These are phyloP conservation scores for Lachancea sp. DNA, from an alignment of 805 yeast species.

Conservation along the genomic window DNA sequence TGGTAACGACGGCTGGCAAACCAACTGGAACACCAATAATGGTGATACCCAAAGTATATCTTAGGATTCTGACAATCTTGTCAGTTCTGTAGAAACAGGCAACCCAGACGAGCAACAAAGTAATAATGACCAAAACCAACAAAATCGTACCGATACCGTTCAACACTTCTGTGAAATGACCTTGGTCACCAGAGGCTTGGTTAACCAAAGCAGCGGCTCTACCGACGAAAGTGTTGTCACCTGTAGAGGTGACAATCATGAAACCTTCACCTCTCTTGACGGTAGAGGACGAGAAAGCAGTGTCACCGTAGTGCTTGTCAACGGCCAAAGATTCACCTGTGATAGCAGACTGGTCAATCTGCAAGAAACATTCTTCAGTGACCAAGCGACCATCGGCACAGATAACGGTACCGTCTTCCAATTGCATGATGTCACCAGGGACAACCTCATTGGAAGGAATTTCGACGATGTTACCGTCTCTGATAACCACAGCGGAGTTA, in stretches of 20 bases:
- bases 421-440: slow-evolving; percentile 89
- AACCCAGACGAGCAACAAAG: slow-evolving; percentile 84
- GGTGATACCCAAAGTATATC: slow-evolving; percentile 92
- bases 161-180: slow-evolving; percentile 96
- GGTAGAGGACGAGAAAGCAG: slow-evolving; percentile 85
- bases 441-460: slow-evolving; percentile 79
- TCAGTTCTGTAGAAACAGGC: slow-evolving; percentile 92
- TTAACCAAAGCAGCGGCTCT: slow-evolving; percentile 95
- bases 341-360: slow-evolving; percentile 93
- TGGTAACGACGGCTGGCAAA: slow-evolving; percentile 97
- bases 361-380: slow-evolving; percentile 78
- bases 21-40: slow-evolving; percentile 98
- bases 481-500: slow-evolving; percentile 76
- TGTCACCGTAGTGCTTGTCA: slow-evolving; percentile 84
- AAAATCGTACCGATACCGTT: slow-evolving; percentile 95
- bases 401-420: slow-evolving; percentile 89
- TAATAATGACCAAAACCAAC: slow-evolving; percentile 79
- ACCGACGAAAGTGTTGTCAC: slow-evolving; percentile 94
- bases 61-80: slow-evolving; percentile 77
- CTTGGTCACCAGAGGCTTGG: slow-evolving; percentile 87
- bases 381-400: slow-evolving; percentile 91
- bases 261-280: slow-evolving; percentile 94
- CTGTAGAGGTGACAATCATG: slow-evolving; percentile 91
- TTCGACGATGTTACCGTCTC: slow-evolving; percentile 75
- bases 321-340: slow-evolving; percentile 97